Evolutionary conservation across 148 eudicot genomes (phyloP), one percentile per base, ranked within the genome.

Genomic region (Fagopyrum tataricum): DNA sequence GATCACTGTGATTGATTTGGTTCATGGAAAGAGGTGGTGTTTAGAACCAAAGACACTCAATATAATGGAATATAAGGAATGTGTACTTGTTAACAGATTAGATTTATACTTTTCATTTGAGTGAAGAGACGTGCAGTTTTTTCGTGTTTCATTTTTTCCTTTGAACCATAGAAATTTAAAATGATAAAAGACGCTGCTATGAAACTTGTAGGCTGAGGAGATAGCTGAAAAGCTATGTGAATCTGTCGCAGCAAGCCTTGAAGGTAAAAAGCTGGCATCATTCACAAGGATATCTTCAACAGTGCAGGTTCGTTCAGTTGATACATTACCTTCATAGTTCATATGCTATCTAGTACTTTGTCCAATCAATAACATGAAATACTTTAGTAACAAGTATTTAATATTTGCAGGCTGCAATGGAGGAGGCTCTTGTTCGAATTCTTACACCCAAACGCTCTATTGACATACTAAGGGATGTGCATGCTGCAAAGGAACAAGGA

Each of bases 401-500:
- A 73, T 73, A 73, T 58, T 76, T 71, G 71, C 82, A 95, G 97
- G 77, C 87, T 73, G 99, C 99, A 73, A 91, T 95, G 99, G 99
- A 92, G 76, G 99, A 90, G 72, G 99, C 99, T 69, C 93, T 95
- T 72, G 89, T 92, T 78, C 97, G 96, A 74, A 95, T 95, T 73
- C 87, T 95, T 76, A 95, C 99, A 61, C 99, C 99, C 17, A 87
- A 84, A 61, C 90, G 97, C 49, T 95, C 99, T 75, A 95, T 95
- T 85, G 99, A 95, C 87, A 95, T 92, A 73, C 83, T 92, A 48
- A 88, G 99, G 78, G 99, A 92, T 81, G 99, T 95, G 70, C 99
- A 92, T 85, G 89, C 96, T 85, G 92, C 96, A 55, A 92, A 92
- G 86, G 97, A 91, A 78, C 99, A 88, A 74, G 84, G 89, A 55